phyloP scores from a whole-genome alignment of 441 rosid genomes.

The Bocquillonia castaneifolia region DNA sequence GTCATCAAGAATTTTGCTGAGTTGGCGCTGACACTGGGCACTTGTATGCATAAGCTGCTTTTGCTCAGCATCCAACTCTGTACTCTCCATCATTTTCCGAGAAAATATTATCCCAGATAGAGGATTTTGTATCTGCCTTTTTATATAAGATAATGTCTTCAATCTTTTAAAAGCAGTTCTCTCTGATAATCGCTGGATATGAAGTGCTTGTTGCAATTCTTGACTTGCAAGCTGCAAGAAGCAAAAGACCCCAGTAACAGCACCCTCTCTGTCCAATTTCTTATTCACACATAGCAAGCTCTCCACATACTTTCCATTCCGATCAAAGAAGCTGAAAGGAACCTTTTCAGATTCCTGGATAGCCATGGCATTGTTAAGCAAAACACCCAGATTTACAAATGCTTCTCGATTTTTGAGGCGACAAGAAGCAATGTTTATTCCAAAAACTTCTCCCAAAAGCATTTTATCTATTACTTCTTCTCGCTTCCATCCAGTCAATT shows the following conservation, averaged over 20 bases:
- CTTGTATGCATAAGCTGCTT: slow-evolving; percentile 60
- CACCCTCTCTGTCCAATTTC: slow-evolving; percentile 76
- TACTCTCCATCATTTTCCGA: slow-evolving; percentile 61
- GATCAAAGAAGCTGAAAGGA: slow-evolving; percentile 64
- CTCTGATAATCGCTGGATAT: slow-evolving; percentile 76
- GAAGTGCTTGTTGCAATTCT: slow-evolving; percentile 87
- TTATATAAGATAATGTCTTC: slow-evolving; percentile 68
- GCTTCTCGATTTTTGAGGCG: slow-evolving; percentile 81
- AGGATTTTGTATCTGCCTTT: slow-evolving; percentile 72
- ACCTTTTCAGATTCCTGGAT: slow-evolving; percentile 71
- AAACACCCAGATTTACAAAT: slow-evolving; percentile 69
- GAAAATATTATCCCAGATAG: slow-evolving; percentile 73
- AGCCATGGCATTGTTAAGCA: slow-evolving; percentile 66
- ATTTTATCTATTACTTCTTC: slow-evolving; percentile 79
- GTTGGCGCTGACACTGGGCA: slow-evolving; percentile 72
- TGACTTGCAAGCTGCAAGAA: slow-evolving; percentile 89
- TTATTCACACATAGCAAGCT: slow-evolving; percentile 76
- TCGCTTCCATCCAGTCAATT: slow-evolving; percentile 75
- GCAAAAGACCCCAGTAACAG: slow-evolving; percentile 76
- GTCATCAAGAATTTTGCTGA: slow-evolving; percentile 73
- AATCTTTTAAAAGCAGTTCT: slow-evolving; percentile 65
- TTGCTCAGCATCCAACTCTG: slow-evolving; percentile 69
- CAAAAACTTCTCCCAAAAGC: slow-evolving; percentile 90
- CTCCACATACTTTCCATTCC: slow-evolving; percentile 65
- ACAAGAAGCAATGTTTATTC: slow-evolving; percentile 60